These are phyloP conservation scores for Vigna hirtella DNA, from an alignment of 306 rosid genomes.

Conservation along the genomic window DNA sequence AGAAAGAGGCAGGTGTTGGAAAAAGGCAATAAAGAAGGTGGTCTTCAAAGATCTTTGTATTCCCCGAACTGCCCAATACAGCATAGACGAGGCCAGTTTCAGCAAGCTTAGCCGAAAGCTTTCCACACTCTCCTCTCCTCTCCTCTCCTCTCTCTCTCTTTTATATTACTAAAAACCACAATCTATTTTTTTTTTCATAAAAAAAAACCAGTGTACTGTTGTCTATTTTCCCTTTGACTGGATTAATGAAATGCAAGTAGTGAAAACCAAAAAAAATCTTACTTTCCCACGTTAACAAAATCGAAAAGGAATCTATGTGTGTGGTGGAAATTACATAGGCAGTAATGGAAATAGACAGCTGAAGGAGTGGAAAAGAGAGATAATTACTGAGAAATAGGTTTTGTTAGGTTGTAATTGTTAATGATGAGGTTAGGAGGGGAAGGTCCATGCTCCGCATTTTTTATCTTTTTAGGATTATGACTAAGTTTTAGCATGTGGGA, in stretches of 20 bases:
- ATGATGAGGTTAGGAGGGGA: slow-evolving; percentile 40
- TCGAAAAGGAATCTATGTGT: slow-evolving; percentile 70
- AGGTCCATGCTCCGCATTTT: slow-evolving; percentile 33
- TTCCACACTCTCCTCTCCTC: slow-evolving; percentile 10
- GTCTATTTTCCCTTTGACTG: slow-evolving; percentile 26
- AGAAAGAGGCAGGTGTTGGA: slow-evolving; percentile 40
- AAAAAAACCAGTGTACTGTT: neutral
- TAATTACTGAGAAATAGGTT: slow-evolving; percentile 61
- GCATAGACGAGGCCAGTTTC: slow-evolving; percentile 74
- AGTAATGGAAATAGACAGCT: slow-evolving; percentile 75
- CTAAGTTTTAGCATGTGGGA: slow-evolving; percentile 51
- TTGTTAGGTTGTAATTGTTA: slow-evolving; percentile 48
- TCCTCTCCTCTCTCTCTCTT: slow-evolving; percentile 48
- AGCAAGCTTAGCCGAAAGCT: slow-evolving; percentile 54
- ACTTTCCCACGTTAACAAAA: slow-evolving; percentile 98
- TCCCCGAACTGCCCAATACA: slow-evolving; percentile 68
- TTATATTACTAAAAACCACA: neutral
- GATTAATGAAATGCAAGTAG: slow-evolving; percentile 43
- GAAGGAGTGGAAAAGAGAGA: slow-evolving; percentile 52
- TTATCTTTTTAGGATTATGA: slow-evolving; percentile 39
- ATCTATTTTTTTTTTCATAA: slow-evolving; percentile 6
- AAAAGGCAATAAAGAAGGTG: slow-evolving; percentile 48
- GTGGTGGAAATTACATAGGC: slow-evolving; percentile 51
- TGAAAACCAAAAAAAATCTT: slow-evolving; percentile 48
- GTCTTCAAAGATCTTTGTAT: slow-evolving; percentile 59